Base-by-base conservation (phyloP, 1,284 basidiomycete genomes). In the Melampsora abietis-canadensis region DNA sequence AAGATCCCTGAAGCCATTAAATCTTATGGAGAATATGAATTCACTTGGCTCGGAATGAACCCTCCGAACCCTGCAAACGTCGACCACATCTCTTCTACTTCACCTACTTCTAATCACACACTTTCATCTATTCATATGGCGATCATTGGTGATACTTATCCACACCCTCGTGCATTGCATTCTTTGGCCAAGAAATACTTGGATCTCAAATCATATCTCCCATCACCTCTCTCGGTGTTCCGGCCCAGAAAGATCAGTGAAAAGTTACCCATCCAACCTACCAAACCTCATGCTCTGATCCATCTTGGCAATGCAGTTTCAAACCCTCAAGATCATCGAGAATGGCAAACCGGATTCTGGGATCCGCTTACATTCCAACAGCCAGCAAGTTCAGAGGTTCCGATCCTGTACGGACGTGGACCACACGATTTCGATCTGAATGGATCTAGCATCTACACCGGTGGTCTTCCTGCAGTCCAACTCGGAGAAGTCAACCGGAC, bases 341-440 rank as follows among this genome's bases (percentile, higher is more conserved):
- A 80, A 21, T 80, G 79, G 79, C 79, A 80, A 61, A 80, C 79
- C 15, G 78, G 79, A 59, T 76, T 79, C 21, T 80, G 76, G 76
- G 79, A 80, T 37, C 75, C 77, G 1, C 30, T 80, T 19, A 79
- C 79, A 17, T 74, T 76, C 34, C 70, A 74, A 60, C 31, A 68
- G 3, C 70, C 37, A 27, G 34, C 47, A 63, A 66, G 30, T 54
- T 62, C 60, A 54, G 54, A 75, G 21, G 69, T 76, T 10, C 79
- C 79, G 0, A 70, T 80, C 40, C 46, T 79, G 5, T 75, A 78
- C 21, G 77, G 78, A 3, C 44, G 78, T 1, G 79, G 79, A 21
- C 77, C 78, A 40, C 78, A 79, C 61, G 79, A 80, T 59, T 80
- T 78, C 77, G 79, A 80, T 59, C 0, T 19, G 14, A 76, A 75